Percentiles rank a stretch among this genome's conserved stretches.
phyloP scores from a whole-genome alignment of 1,284 basidiomycete species.

The Ustilago loliicola region DNA sequence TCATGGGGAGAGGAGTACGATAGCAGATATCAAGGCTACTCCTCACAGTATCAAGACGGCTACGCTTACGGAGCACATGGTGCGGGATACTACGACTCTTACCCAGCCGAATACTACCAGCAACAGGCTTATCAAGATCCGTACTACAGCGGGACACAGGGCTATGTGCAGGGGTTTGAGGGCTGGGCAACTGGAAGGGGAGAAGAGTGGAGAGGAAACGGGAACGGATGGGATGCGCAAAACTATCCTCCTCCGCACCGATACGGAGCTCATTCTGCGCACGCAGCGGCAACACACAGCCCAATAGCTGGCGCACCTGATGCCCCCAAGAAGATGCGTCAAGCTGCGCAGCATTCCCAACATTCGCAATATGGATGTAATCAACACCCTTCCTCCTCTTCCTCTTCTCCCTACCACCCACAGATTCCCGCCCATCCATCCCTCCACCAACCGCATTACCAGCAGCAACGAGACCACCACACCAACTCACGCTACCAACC shows the following conservation, averaged over 20 bases:
- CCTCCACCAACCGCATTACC: neutral
- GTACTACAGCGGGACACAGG: neutral
- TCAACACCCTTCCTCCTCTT: neutral
- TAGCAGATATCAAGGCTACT: neutral
- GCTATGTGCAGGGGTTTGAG: constrained; percentile 6
- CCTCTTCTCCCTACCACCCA: neutral
- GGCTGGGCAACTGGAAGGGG: neutral
- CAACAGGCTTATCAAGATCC: neutral
- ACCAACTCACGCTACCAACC: constrained; percentile 13
- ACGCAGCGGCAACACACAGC: neutral
- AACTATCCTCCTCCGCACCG: neutral
- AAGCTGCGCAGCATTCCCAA: constrained; percentile 11
- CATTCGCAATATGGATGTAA: neutral
- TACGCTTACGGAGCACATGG: constrained; percentile 1
- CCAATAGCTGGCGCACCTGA: constrained; percentile 16
- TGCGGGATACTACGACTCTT: constrained; percentile 3
- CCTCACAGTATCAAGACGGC: neutral
- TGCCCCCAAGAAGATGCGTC: constrained; percentile 33
- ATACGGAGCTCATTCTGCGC: neutral
- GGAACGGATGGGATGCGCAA: neutral
- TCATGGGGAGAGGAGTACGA: neutral
- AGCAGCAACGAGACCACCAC: constrained; percentile 19
- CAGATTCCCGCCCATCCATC: neutral
- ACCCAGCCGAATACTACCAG: constrained; percentile 11
- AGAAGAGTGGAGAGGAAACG: neutral